Evolutionary conservation across 305 asterid species (phyloP).

Genomic region (Fraxinus platypoda): DNA sequence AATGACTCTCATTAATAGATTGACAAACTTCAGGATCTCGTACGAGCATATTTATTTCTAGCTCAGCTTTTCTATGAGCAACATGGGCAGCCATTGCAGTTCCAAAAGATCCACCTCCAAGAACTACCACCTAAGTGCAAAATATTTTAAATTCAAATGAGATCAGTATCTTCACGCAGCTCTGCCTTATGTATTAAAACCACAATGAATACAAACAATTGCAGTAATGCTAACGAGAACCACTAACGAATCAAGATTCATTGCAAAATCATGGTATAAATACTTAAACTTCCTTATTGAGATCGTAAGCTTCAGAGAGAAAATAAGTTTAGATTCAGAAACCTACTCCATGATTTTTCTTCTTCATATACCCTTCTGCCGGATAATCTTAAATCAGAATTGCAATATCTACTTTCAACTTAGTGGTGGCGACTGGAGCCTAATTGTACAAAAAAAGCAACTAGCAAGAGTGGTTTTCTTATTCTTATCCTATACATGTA

Average conservation of each 20-base stretch:
- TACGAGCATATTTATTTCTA: slow-evolving; percentile 75
- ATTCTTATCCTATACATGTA: not conserved
- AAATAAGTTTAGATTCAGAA: not conserved
- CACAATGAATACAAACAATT: not conserved
- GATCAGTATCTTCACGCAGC: not conserved
- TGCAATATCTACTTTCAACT: not conserved
- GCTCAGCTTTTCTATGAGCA: slow-evolving; percentile 60
- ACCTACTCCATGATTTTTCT: not conserved
- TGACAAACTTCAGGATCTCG: slow-evolving; percentile 69
- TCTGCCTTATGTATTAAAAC: not conserved
- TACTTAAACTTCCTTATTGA: not conserved
- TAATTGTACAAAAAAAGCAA: not conserved
- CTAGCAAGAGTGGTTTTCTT: not conserved
- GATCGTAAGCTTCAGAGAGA: not conserved
- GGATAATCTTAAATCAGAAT: not conserved
- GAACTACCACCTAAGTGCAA: slow-evolving; percentile 69
- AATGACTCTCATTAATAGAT: slow-evolving; percentile 57
- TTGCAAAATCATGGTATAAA: not conserved
- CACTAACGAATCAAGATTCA: not conserved
- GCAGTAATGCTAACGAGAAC: not conserved
- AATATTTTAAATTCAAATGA: slow-evolving; percentile 9
- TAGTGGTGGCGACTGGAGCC: slow-evolving; percentile 1
- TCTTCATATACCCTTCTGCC: not conserved
- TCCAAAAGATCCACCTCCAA: slow-evolving; percentile 96
- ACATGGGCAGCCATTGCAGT: slow-evolving; percentile 95